Conservation (phyloP, 192 early-diverging fungal genomes). For the Diversispora epigaea region DNA sequence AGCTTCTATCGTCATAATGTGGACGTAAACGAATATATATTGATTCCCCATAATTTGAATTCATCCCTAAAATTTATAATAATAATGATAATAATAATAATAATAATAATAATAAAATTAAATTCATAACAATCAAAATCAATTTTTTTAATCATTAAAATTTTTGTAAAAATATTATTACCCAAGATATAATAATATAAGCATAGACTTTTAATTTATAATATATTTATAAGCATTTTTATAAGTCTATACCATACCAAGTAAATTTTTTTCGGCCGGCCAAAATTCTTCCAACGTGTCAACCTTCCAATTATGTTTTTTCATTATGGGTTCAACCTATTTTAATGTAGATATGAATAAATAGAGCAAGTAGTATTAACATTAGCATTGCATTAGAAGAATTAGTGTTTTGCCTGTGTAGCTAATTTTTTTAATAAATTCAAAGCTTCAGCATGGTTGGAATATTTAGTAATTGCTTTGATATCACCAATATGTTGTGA, state of each 20-base stretch:
- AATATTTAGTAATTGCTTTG: not conserved
- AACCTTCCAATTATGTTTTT: constrained; percentile 60
- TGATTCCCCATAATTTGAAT: constrained; percentile 65
- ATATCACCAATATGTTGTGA: not conserved
- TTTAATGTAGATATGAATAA: not conserved
- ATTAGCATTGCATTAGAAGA: not conserved
- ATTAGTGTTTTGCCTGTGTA: constrained; percentile 36
- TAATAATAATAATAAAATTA: too few relatives aligned
- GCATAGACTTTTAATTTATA: too few relatives aligned
- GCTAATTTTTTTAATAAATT: constrained; percentile 43
- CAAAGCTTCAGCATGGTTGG: constrained; percentile 48
- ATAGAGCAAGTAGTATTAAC: too few relatives aligned
- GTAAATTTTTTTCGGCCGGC: constrained; percentile 46
- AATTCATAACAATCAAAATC: too few relatives aligned
- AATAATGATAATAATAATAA: too few relatives aligned
- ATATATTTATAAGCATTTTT: not conserved
- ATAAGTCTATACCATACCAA: constrained; percentile 33
- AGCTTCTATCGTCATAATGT: constrained; percentile 48
- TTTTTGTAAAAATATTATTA: too few relatives aligned
- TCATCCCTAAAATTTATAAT: constrained; percentile 71
- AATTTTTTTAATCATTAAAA: too few relatives aligned
- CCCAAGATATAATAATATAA: too few relatives aligned
- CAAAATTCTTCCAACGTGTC: constrained; percentile 59
- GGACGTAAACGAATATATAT: constrained; percentile 68
- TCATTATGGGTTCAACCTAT: constrained; percentile 71